Evolutionary conservation across 1,284 basidiomycete species (phyloP).

Genomic region (Leccinum angustisporum): DNA sequence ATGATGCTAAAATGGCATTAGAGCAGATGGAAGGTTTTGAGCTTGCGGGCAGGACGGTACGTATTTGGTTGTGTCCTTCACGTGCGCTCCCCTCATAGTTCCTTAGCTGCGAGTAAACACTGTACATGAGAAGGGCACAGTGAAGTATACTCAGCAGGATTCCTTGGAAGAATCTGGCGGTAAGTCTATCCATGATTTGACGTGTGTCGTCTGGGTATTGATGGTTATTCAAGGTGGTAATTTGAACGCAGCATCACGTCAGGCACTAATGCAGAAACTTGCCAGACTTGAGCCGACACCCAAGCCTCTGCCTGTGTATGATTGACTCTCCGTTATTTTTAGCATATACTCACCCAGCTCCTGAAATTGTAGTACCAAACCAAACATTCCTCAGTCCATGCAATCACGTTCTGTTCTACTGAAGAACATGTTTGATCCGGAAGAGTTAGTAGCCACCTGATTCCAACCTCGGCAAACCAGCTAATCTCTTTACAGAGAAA

Average conservation of each 20-base stretch:
- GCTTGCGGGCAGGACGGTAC: constrained; percentile 87
- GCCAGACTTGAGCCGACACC: constrained; percentile 80
- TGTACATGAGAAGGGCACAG: constrained; percentile 84
- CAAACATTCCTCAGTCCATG: constrained; percentile 75
- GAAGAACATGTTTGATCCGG: constrained; percentile 96
- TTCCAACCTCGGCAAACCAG: constrained; percentile 8
- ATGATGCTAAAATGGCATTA: constrained; percentile 93
- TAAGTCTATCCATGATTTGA: constrained; percentile 28
- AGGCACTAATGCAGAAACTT: constrained; percentile 99
- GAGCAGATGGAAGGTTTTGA: constrained; percentile 99
- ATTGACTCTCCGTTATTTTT: constrained; percentile 10
- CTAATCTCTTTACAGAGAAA: constrained; percentile 63
- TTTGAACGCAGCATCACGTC: constrained; percentile 92
- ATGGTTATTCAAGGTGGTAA: constrained; percentile 66
- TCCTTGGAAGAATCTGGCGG: constrained; percentile 83
- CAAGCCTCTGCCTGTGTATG: constrained; percentile 61
- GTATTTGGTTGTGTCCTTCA: constrained; percentile 30
- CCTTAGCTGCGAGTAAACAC: constrained; percentile 83
- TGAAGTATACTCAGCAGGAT: constrained; percentile 72
- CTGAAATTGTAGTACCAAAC: constrained; percentile 48
- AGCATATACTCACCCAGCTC: constrained; percentile 13
- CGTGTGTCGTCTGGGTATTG: constrained; percentile 4
- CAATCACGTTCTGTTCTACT: constrained; percentile 84
- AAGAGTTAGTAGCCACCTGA: constrained; percentile 63
- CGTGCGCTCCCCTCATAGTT: constrained; percentile 9